phyloP scores from a whole-genome alignment of 345 rosid species.

The Dovyalis caffra region DNA sequence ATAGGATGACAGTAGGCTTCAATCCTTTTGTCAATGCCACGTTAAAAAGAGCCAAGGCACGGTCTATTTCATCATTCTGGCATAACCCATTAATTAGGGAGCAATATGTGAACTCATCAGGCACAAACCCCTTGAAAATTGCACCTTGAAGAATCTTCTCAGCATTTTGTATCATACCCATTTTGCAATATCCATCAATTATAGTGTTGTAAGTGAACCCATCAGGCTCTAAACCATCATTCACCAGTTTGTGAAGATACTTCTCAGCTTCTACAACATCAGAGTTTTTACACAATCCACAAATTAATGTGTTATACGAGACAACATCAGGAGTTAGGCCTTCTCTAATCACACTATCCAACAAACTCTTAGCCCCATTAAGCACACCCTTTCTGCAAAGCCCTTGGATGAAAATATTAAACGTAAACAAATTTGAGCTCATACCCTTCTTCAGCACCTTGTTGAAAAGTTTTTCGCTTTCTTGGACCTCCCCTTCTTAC shows the following conservation, averaged over 20 bases:
- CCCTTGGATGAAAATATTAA: slow-evolving; percentile 75
- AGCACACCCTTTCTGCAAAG: slow-evolving; percentile 66
- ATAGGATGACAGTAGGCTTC: slow-evolving; percentile 57
- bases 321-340: slow-evolving; percentile 74
- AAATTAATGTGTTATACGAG: slow-evolving; percentile 75
- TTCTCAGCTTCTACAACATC: slow-evolving; percentile 68
- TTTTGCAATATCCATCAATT: slow-evolving; percentile 70
- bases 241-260: slow-evolving; percentile 77
- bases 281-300: slow-evolving; percentile 67
- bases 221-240: slow-evolving; percentile 77
- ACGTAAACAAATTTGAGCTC: slow-evolving; percentile 77
- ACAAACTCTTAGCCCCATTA: slow-evolving; percentile 56
- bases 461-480: slow-evolving; percentile 68
- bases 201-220: slow-evolving; percentile 67
- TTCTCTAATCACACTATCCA: slow-evolving; percentile 46
- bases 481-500: slow-evolving; percentile 64
- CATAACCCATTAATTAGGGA: slow-evolving; percentile 75
- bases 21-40: slow-evolving; percentile 58
- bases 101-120: slow-evolving; percentile 73
- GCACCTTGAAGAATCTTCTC: slow-evolving; percentile 66
- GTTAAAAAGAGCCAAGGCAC: slow-evolving; percentile 64
- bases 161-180: slow-evolving; percentile 64
- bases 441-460: slow-evolving; percentile 74
- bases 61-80: slow-evolving; percentile 58
- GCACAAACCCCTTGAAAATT: slow-evolving; percentile 70